phyloP scores from a whole-genome alignment of 176 grass and related monocot species.

The Oryza australiensis region DNA sequence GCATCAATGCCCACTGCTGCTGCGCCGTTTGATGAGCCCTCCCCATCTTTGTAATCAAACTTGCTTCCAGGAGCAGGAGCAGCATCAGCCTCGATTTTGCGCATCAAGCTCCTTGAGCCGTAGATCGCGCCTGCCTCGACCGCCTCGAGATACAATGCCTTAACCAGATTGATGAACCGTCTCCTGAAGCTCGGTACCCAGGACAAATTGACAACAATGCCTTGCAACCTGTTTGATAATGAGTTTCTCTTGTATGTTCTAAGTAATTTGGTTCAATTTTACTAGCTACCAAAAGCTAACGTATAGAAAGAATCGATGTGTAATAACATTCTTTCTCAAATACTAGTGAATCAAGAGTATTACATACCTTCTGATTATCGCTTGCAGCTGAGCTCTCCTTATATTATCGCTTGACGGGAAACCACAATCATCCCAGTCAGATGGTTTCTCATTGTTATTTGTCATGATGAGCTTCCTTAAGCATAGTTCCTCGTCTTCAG shows the following conservation, averaged over 20 bases:
- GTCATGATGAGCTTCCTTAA: conserved; percentile 69
- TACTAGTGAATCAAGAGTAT: neutral
- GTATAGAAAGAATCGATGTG: neutral
- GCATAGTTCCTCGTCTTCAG: conserved; percentile 64
- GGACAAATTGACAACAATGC: conserved; percentile 70
- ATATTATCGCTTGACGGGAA: conserved; percentile 59
- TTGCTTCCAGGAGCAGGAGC: neutral
- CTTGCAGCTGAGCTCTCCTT: conserved; percentile 83
- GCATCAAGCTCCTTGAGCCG: neutral
- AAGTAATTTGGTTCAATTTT: neutral
- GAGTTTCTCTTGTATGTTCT: neutral
- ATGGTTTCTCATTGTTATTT: conserved; percentile 62
- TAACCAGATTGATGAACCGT: conserved; percentile 61
- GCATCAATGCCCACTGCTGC: neutral
- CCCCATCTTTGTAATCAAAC: neutral
- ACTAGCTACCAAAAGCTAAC: neutral
- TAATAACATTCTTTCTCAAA: neutral
- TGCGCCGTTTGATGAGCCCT: conserved; percentile 9
- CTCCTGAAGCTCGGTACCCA: conserved; percentile 76
- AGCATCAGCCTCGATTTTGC: conserved; percentile 19
- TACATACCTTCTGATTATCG: conserved; percentile 82
- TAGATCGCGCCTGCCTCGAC: conserved; percentile 37
- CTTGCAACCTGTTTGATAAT: conserved; percentile 58
- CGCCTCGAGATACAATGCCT: conserved; percentile 59
- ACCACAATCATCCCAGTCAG: conserved; percentile 65